Conservation (phyloP, 2,329 filamentous ascomycete species). For the Myriosclerotinia curreyana region DNA sequence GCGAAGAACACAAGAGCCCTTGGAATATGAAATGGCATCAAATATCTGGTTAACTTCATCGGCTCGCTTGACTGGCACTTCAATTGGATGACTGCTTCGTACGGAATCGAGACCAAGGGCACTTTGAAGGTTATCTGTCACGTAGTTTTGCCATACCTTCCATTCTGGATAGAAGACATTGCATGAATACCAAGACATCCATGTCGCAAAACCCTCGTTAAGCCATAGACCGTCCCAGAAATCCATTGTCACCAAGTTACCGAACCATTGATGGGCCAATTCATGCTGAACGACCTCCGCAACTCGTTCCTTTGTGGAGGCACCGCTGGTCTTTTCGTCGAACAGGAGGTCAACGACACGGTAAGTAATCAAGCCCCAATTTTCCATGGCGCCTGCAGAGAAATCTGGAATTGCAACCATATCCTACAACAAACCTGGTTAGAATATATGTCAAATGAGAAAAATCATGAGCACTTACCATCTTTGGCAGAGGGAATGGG, state of each 20-base stretch:
- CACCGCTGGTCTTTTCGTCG: slow-evolving; percentile 87
- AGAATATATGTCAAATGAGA: not conserved
- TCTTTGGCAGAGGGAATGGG: slow-evolving; percentile 84
- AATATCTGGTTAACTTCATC: slow-evolving; percentile 99
- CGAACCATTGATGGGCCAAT: slow-evolving; percentile 97
- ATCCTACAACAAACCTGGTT: slow-evolving; percentile 45
- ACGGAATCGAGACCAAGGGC: slow-evolving; percentile 86
- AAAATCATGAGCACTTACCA: slow-evolving; percentile 44
- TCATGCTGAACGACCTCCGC: slow-evolving; percentile 97
- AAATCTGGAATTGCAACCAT: slow-evolving; percentile 97
- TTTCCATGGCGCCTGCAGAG: slow-evolving; percentile 92
- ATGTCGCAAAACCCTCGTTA: slow-evolving; percentile 88
- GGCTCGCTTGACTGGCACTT: slow-evolving; percentile 91
- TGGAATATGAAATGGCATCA: slow-evolving; percentile 95
- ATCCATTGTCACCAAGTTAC: slow-evolving; percentile 96
- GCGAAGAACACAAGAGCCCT: slow-evolving; percentile 90
- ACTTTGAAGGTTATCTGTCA: slow-evolving; percentile 86
- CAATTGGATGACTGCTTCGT: slow-evolving; percentile 92
- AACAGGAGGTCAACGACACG: slow-evolving; percentile 86
- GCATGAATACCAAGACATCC: slow-evolving; percentile 93
- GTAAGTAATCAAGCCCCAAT: slow-evolving; percentile 96
- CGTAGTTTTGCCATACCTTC: slow-evolving; percentile 97
- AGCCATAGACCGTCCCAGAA: slow-evolving; percentile 98
- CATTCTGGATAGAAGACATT: slow-evolving; percentile 96
- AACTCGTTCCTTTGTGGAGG: slow-evolving; percentile 85